A percentile compares a stretch with the other conserved stretches of the same genome.
These are phyloP conservation scores for Ogataea wickerhamii DNA, from an alignment of 805 yeast genomes.

Conservation along the genomic window DNA sequence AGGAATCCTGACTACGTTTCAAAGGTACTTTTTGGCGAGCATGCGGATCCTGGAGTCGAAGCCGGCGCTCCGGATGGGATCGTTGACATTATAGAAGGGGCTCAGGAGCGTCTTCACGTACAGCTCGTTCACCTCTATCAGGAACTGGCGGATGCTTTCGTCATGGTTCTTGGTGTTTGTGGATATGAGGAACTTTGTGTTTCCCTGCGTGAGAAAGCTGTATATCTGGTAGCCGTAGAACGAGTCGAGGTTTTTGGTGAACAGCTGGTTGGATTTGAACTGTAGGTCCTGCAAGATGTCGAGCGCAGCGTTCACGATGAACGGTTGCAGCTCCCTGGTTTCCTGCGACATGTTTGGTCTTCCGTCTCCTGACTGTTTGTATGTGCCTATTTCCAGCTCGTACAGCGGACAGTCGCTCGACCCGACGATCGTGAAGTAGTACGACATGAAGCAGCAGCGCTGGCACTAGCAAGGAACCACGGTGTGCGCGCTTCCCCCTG, in stretches of 20 bases:
- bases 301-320: slow-evolving; percentile 80
- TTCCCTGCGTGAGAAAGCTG: slow-evolving; percentile 85
- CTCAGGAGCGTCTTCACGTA: slow-evolving; percentile 81
- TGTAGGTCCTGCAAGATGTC: slow-evolving; percentile 91
- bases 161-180: slow-evolving; percentile 60
- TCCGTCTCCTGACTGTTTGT: slow-evolving; percentile 65
- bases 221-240: slow-evolving; percentile 82
- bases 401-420: slow-evolving; percentile 82
- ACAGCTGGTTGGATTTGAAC: slow-evolving; percentile 65
- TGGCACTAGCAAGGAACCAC: too few species aligned
- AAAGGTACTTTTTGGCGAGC: slow-evolving; percentile 74
- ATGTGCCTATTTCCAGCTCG: slow-evolving; percentile 80
- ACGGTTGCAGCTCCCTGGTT: slow-evolving; percentile 78
- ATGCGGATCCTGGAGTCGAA: slow-evolving; percentile 74
- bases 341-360: slow-evolving; percentile 59
- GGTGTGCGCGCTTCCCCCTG: too few species aligned
- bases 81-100: slow-evolving; percentile 80
- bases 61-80: slow-evolving; percentile 65
- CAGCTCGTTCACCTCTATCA: slow-evolving; percentile 79
- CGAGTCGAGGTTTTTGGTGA: slow-evolving; percentile 76
- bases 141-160: slow-evolving; percentile 75
- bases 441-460: too few species aligned
- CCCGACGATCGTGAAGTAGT: slow-evolving; percentile 85
- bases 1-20: too few species aligned
- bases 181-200: slow-evolving; percentile 71